These are phyloP conservation scores for Malus fusca DNA, from an alignment of 306 rosid genomes.

Conservation along the genomic window DNA sequence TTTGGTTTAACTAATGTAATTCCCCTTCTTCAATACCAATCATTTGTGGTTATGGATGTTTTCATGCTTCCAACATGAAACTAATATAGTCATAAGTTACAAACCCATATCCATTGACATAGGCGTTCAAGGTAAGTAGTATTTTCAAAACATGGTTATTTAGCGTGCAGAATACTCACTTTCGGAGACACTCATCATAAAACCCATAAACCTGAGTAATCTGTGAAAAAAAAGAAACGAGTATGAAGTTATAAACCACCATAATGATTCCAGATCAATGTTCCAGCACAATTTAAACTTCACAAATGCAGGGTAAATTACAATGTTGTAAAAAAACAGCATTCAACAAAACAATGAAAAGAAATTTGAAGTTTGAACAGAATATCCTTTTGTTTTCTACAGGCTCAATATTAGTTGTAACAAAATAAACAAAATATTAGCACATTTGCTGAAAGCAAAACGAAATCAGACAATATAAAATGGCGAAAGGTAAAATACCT, in stretches of 20 bases:
- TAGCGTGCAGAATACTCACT: conserved; percentile 50
- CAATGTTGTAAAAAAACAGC: not conserved
- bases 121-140: not conserved
- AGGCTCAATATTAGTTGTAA: not conserved
- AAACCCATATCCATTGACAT: not conserved
- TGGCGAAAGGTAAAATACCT: conserved; percentile 42
- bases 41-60: not conserved
- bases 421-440: not conserved
- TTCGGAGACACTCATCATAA: conserved; percentile 88
- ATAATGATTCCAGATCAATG: not conserved
- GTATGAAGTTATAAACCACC: not conserved
- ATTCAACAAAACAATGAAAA: not conserved
- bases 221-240: conserved; percentile 28
- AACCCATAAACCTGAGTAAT: conserved; percentile 95
- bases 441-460: not conserved
- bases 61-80: not conserved
- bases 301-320: not conserved
- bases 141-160: not conserved
- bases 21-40: not conserved
- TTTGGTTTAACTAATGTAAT: not conserved
- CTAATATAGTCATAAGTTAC: not conserved
- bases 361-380: not conserved
- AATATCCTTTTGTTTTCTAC: not conserved
- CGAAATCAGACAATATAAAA: conserved; percentile 4
- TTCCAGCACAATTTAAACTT: not conserved